phyloP scores from a whole-genome alignment of 2,329 filamentous ascomycete genomes.

The Pseudopyricularia javanii region DNA sequence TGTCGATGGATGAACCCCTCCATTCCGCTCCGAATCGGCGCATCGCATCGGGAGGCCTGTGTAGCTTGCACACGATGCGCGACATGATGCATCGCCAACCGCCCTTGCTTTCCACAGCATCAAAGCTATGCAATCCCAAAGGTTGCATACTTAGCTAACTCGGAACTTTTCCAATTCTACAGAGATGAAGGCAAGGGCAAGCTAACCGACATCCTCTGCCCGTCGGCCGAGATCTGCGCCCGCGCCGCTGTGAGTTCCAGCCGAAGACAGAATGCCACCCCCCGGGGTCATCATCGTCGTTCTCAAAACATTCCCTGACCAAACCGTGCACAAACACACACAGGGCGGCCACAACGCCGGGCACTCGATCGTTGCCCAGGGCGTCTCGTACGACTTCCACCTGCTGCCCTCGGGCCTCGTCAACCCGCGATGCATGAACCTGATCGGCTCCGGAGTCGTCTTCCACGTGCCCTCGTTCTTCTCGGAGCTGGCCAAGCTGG shows the following conservation, averaged over 20 bases:
- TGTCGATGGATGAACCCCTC: no score
- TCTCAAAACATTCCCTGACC: background rate
- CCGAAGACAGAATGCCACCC: no score
- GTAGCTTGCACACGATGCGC: no score
- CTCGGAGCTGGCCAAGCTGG: conserved; percentile 25
- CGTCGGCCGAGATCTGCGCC: conserved; percentile 36
- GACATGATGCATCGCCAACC: no score
- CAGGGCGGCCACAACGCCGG: conserved; percentile 46
- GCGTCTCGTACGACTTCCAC: conserved; percentile 24
- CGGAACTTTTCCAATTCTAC: background rate
- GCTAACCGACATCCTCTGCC: conserved; percentile 43
- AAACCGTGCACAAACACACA: background rate
- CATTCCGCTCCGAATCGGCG: no score
- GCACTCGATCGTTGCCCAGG: conserved; percentile 23
- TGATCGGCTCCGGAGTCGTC: conserved; percentile 60
- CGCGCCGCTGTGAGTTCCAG: conserved; percentile 30
- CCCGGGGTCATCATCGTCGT: background rate
- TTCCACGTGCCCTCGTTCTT: conserved; percentile 45
- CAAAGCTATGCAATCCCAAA: no score
- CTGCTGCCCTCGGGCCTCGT: conserved; percentile 59
- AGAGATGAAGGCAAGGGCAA: conserved; percentile 33
- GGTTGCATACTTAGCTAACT: no score
- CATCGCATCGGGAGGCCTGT: no score
- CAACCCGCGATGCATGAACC: conserved; percentile 57
- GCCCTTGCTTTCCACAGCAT: no score